phyloP scores from a whole-genome alignment of 768 basidiomycete genomes.

The Hemileccinum rubropunctum region DNA sequence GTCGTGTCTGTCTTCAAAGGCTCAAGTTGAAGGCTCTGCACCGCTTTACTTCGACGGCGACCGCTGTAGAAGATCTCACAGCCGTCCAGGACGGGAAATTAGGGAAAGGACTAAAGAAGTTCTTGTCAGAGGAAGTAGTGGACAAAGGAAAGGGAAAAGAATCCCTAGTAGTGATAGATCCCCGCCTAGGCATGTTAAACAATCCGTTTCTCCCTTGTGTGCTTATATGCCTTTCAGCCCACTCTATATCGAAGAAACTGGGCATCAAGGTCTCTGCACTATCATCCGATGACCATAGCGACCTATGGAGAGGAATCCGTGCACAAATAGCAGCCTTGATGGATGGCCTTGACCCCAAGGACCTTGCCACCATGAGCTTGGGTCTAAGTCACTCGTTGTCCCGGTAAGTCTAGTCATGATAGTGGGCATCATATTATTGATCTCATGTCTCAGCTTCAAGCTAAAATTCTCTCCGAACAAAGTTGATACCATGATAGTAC shows the following conservation, averaged over 20 bases:
- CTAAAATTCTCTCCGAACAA: slow-evolving; percentile 99
- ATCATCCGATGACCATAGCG: slow-evolving; percentile 56
- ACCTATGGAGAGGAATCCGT: slow-evolving; percentile 96
- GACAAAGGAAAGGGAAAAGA: slow-evolving; percentile 93
- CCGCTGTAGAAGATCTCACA: slow-evolving; percentile 95
- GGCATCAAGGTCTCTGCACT: slow-evolving; percentile 79
- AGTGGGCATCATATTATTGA: slow-evolving; percentile 3
- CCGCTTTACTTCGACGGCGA: slow-evolving; percentile 94
- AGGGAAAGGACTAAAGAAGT: slow-evolving; percentile 90
- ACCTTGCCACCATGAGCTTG: slow-evolving; percentile 95
- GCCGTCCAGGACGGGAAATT: slow-evolving; percentile 91
- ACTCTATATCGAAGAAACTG: slow-evolving; percentile 90
- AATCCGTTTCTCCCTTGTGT: background rate
- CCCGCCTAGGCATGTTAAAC: slow-evolving; percentile 74
- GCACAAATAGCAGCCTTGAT: slow-evolving; percentile 82
- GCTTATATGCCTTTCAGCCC: slow-evolving; percentile 43
- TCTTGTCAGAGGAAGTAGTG: slow-evolving; percentile 80
- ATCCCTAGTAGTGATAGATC: slow-evolving; percentile 79
- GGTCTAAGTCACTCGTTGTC: slow-evolving; percentile 97
- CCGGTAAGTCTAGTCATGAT: slow-evolving; percentile 48
- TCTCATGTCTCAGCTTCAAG: slow-evolving; percentile 73
- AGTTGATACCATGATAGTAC: slow-evolving; percentile 99
- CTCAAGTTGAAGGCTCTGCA: slow-evolving; percentile 94
- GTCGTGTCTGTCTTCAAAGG: slow-evolving; percentile 40
- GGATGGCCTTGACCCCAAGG: slow-evolving; percentile 89